Percentiles rank a stretch among this genome's conserved stretches.
These are phyloP conservation scores for Arachis hypogaea DNA, from an alignment of 306 rosid genomes.

Conservation along the genomic window DNA sequence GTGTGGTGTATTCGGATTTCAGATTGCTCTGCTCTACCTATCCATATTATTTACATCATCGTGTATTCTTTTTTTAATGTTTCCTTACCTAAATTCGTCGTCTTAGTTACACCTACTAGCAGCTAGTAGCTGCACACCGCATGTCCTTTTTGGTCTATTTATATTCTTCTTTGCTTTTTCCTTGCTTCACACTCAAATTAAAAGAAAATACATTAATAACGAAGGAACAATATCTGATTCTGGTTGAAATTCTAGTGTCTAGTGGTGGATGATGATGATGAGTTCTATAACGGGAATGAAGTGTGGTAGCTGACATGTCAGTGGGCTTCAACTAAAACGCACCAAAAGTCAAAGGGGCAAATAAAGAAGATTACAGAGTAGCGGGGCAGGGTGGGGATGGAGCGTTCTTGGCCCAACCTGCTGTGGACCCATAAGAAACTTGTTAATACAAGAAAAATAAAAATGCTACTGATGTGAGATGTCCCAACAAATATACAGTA, in stretches of 20 bases:
- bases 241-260: background rate
- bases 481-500: no score
- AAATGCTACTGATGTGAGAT: no score
- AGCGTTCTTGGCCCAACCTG: background rate
- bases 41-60: background rate
- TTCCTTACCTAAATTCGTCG: background rate
- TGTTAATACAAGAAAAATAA: no score
- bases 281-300: no score
- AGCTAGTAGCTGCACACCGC: background rate
- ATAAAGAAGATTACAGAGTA: background rate
- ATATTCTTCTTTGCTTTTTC: background rate
- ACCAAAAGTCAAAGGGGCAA: slow-evolving; percentile 5
- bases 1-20: background rate
- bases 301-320: background rate
- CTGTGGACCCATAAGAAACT: background rate
- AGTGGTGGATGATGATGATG: background rate
- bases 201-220: background rate
- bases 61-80: background rate
- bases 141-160: background rate
- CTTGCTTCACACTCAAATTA: background rate
- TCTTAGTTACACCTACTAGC: background rate
- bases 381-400: background rate
- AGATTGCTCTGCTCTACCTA: background rate
- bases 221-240: background rate
- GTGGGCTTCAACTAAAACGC: background rate